Evolutionary conservation across 176 grass and related monocot genomes (phyloP).

Genomic region (Bothriochloa decipiens): DNA sequence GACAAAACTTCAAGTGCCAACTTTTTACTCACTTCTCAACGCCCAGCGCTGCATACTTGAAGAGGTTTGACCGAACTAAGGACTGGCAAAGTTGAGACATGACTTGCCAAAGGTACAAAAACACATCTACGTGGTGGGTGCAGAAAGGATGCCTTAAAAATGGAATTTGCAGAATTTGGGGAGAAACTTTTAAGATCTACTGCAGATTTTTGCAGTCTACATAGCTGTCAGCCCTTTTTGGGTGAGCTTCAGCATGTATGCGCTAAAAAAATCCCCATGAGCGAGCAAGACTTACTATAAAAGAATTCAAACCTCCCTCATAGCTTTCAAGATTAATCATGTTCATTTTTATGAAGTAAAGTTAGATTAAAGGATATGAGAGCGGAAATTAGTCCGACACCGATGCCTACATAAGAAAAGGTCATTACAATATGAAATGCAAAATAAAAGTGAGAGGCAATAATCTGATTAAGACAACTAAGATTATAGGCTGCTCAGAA

Average conservation of each 20-base stretch:
- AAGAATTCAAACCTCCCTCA: background rate
- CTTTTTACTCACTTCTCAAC: slow-evolving; percentile 76
- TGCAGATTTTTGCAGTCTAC: background rate
- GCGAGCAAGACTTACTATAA: background rate
- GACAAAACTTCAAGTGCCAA: slow-evolving; percentile 9
- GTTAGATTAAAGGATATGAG: slow-evolving; percentile 63
- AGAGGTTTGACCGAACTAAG: slow-evolving; percentile 66
- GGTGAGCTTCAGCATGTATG: background rate
- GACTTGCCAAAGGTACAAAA: background rate
- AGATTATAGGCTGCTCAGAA: slow-evolving; percentile 6
- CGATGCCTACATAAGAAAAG: slow-evolving; percentile 53
- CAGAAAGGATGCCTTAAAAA: background rate
- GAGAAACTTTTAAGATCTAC: background rate
- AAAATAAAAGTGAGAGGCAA: background rate
- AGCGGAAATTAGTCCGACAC: slow-evolving; percentile 72
- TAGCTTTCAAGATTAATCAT: background rate
- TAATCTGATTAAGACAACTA: background rate
- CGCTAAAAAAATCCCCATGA: background rate
- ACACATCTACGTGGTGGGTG: background rate
- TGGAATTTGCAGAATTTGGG: background rate
- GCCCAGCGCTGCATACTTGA: slow-evolving; percentile 86
- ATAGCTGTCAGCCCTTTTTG: background rate
- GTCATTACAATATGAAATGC: slow-evolving; percentile 28
- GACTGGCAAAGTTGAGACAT: slow-evolving; percentile 18
- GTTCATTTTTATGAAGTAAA: slow-evolving; percentile 23